Evolutionary conservation across 768 basidiomycete species (phyloP).

Genomic region (Trametes gibbosa): DNA sequence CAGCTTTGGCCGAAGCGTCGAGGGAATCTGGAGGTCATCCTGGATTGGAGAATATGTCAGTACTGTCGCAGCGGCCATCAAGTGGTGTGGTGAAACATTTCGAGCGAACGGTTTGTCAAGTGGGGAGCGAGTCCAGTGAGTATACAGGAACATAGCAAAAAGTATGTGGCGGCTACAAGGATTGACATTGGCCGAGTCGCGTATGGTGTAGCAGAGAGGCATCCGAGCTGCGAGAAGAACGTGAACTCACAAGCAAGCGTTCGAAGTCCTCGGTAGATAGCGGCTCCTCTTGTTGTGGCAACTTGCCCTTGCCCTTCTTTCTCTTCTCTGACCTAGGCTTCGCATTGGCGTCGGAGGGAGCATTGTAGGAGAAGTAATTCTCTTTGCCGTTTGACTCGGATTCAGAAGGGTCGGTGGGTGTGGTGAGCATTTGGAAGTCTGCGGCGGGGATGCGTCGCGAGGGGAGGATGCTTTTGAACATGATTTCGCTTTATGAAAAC

Average conservation of each 20-base stretch:
- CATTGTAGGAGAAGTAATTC: conserved; percentile 50
- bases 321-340: conserved; percentile 41
- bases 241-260: conserved; percentile 63
- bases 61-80: not conserved
- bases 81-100: not conserved
- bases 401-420: conserved; percentile 39
- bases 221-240: not conserved
- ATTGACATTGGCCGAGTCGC: not conserved
- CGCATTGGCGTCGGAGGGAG: conserved; percentile 28
- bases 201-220: not conserved
- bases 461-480: conserved; percentile 83
- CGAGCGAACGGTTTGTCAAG: not conserved
- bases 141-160: not conserved
- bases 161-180: conserved; percentile 14
- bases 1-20: conserved; percentile 73
- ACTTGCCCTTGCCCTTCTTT: conserved; percentile 41
- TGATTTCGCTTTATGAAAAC: conserved; percentile 27
- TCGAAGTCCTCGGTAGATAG: conserved; percentile 75
- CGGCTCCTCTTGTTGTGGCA: conserved; percentile 34
- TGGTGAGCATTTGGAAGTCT: conserved; percentile 74
- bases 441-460: conserved; percentile 59
- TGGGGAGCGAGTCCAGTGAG: not conserved
- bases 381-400: conserved; percentile 53
- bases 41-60: conserved; percentile 30
- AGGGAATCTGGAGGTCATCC: conserved; percentile 90